A percentile compares a stretch with the other conserved stretches of the same genome.
Conservation (phyloP, 495 filamentous ascomycete species). For the Trypethelium eluteriae region DNA sequence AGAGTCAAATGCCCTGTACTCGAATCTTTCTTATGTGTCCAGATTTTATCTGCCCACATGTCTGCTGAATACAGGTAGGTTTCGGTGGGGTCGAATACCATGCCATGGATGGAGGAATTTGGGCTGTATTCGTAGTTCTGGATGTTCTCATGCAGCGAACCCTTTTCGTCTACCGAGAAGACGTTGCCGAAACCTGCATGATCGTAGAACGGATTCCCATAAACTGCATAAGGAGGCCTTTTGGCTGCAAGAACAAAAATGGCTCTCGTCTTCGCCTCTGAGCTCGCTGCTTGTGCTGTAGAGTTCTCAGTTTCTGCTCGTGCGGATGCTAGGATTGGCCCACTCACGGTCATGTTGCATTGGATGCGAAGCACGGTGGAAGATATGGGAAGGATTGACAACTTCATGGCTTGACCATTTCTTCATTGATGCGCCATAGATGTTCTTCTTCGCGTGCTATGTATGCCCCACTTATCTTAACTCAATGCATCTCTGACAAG, state of each 20-base stretch:
- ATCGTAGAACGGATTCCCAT: slow-evolving; percentile 81
- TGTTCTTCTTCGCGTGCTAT: slow-evolving; percentile 68
- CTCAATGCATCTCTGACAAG: not conserved
- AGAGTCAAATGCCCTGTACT: slow-evolving; percentile 55
- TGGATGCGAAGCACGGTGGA: slow-evolving; percentile 64
- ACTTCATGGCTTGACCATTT: slow-evolving; percentile 77
- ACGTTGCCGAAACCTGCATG: slow-evolving; percentile 72
- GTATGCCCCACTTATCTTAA: slow-evolving; percentile 8
- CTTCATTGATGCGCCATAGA: slow-evolving; percentile 84
- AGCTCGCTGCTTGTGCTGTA: slow-evolving; percentile 56
- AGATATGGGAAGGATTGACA: slow-evolving; percentile 66
- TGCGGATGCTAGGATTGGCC: not conserved
- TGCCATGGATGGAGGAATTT: slow-evolving; percentile 75
- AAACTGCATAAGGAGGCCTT: slow-evolving; percentile 69
- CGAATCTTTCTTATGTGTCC: slow-evolving; percentile 68
- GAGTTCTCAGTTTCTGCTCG: slow-evolving; percentile 3
- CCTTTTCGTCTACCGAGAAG: slow-evolving; percentile 58
- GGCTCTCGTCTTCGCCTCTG: slow-evolving; percentile 70
- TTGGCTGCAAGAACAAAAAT: slow-evolving; percentile 77
- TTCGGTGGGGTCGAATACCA: slow-evolving; percentile 80
- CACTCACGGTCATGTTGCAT: slow-evolving; percentile 56
- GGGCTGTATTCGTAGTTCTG: slow-evolving; percentile 71
- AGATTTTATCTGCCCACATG: slow-evolving; percentile 75
- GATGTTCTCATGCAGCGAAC: slow-evolving; percentile 57
- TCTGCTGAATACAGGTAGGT: slow-evolving; percentile 82